phyloP scores from a whole-genome alignment of 2,329 filamentous ascomycete genomes.

The Xylariaceae sp. region DNA sequence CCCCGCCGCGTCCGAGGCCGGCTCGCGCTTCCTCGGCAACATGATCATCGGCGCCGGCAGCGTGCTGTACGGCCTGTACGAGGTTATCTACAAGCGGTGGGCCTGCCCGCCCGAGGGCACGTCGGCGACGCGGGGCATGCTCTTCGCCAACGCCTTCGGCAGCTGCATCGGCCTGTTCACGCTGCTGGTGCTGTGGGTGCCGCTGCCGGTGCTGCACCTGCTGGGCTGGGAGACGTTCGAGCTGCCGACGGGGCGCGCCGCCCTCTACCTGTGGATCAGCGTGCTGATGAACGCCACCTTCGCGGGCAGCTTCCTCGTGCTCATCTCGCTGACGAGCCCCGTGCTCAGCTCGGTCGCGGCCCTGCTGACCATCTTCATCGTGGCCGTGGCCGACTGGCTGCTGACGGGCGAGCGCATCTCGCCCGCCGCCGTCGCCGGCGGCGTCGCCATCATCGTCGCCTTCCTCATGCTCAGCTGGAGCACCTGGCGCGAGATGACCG shows the following conservation, averaged over 20 bases:
- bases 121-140: constrained; percentile 77
- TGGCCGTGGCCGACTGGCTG: constrained; percentile 85
- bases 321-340: constrained; percentile 88
- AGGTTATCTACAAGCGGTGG: constrained; percentile 89
- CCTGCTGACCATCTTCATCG: constrained; percentile 91
- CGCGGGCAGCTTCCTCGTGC: constrained; percentile 83
- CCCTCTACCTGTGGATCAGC: constrained; percentile 70
- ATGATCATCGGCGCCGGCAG: constrained; percentile 85
- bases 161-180: constrained; percentile 84
- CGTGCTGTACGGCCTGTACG: constrained; percentile 92
- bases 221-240: constrained; percentile 76
- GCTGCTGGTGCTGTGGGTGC: constrained; percentile 81
- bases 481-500: constrained; percentile 87
- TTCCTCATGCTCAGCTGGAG: constrained; percentile 86
- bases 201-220: constrained; percentile 74
- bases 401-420: constrained; percentile 71
- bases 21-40: constrained; percentile 73
- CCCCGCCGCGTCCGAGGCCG: constrained; percentile 32
- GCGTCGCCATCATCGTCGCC: constrained; percentile 76
- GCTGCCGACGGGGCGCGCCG: constrained; percentile 69
- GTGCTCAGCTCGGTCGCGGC: constrained; percentile 90
- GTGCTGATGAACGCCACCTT: constrained; percentile 86
- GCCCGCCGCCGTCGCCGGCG: constrained; percentile 70
- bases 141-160: constrained; percentile 91
- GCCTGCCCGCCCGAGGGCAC: constrained; percentile 90